Base-by-base conservation (phyloP, 257 asterid species). In the Solanum appendiculatum region DNA sequence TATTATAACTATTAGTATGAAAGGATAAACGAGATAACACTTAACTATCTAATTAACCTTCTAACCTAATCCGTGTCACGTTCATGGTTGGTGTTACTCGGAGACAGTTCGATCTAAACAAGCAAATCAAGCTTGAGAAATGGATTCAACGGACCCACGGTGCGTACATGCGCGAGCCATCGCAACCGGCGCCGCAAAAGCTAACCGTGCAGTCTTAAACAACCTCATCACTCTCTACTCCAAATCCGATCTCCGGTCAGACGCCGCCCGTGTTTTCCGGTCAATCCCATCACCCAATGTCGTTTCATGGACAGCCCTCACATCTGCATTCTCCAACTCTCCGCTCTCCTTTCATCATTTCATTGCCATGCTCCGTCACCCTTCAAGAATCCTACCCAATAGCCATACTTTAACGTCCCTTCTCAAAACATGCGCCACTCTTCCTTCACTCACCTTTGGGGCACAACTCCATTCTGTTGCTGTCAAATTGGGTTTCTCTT, bases 221-320 rank as follows among this genome's bases (percentile, higher is more conserved):
- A 91, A 88, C 58, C 95, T 94, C 92, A 94, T 96, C 90, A 93
- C 96, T 31, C 92, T 93, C 56, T 95, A 96, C 94, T 91, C 98
- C 80, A 93, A 90, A 56, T 85, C 89, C 90, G 91, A 92, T 86
- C 93, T 88, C 87, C 90, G 81, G 13, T 80, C 92, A 48, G 87
- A 89, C 4, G 95, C 97, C 29, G 93, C 92, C 68, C 91, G 89
- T 12, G 89, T 96, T 89, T 96, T 95, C 90, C 86, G 87, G 86
- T 86, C 98, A 8, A 95, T 94, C 48, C 90, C 94, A 12, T 75
- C 88, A 63, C 99, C 96, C 20, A 94, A 96, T 86, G 90, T 93
- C 51, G 98, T 91, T 90, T 93, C 99, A 73, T 96, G 96, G 96
- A 92, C 97, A 29, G 88, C 98, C 27, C 92, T 96, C 90, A 80